Conservation (phyloP, 2,329 filamentous ascomycete species). For the Arthrinium puccinioides region DNA sequence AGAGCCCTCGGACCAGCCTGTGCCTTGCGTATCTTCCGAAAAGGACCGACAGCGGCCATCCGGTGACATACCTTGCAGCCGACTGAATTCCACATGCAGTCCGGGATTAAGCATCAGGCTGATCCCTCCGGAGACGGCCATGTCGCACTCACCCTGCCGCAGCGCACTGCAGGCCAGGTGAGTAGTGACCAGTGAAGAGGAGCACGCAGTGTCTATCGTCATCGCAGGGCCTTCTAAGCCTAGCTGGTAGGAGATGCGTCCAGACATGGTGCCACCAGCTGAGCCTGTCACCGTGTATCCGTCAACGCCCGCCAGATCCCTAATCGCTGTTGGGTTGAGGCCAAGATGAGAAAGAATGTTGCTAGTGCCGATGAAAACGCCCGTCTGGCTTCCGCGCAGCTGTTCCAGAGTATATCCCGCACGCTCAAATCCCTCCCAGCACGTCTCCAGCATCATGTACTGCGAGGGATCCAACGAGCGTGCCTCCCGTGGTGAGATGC, state of each 20-base stretch:
- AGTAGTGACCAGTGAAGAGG: conserved; percentile 13
- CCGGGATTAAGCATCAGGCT: conserved; percentile 13
- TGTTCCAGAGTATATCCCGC: conserved; percentile 16
- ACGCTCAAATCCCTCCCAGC: conserved; percentile 19
- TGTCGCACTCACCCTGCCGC: conserved; percentile 13
- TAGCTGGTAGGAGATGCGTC: conserved; percentile 16
- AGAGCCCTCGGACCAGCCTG: conserved; percentile 12
- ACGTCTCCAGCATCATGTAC: conserved; percentile 16
- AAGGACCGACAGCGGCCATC: conserved; percentile 14
- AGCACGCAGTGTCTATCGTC: conserved; percentile 19
- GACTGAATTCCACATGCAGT: conserved; percentile 13
- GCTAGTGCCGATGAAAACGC: conserved; percentile 18
- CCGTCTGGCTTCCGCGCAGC: conserved; percentile 15
- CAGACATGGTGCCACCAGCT: conserved; percentile 15
- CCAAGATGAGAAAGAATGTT: conserved; percentile 12
- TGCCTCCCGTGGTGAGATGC: conserved; percentile 18
- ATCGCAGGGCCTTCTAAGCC: conserved; percentile 18
- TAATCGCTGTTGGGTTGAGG: conserved; percentile 7
- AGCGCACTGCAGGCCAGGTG: conserved; percentile 14
- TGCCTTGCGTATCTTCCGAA: conserved; percentile 11
- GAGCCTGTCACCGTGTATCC: conserved; percentile 19
- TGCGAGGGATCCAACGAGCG: conserved; percentile 15
- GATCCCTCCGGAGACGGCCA: conserved; percentile 12
- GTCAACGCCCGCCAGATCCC: conserved; percentile 11
- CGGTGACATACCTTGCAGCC: conserved; percentile 9